These are phyloP conservation scores for Achaetomiella virescens DNA, from an alignment of 495 filamentous ascomycete genomes.

Conservation along the genomic window DNA sequence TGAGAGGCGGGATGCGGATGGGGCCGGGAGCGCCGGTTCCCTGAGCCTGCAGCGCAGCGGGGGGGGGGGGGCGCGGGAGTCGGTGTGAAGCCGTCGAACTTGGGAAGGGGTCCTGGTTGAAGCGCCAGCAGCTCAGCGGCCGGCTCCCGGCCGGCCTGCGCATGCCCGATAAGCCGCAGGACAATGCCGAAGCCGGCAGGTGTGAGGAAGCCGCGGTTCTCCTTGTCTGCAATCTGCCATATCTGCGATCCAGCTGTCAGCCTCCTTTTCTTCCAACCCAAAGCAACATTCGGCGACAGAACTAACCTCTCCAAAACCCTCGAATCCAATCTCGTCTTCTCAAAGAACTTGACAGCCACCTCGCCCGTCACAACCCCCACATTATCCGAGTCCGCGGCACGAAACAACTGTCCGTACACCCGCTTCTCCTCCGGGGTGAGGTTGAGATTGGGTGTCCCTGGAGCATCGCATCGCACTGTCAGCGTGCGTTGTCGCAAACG, in stretches of 20 bases:
- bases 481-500: not conserved
- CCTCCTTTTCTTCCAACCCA: not conserved
- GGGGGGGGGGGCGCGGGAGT: slow-evolving; percentile 36
- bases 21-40: slow-evolving; percentile 56
- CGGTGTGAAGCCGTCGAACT: slow-evolving; percentile 70
- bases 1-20: slow-evolving; percentile 84
- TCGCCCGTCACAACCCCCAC: slow-evolving; percentile 95
- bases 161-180: slow-evolving; percentile 89
- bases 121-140: slow-evolving; percentile 65
- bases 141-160: slow-evolving; percentile 76
- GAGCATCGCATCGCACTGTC: slow-evolving; percentile 1
- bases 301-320: slow-evolving; percentile 77
- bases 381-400: slow-evolving; percentile 78
- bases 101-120: slow-evolving; percentile 78
- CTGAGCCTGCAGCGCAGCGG: slow-evolving; percentile 57
- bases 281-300: not conserved
- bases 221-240: slow-evolving; percentile 97
- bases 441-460: slow-evolving; percentile 68
- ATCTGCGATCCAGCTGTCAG: slow-evolving; percentile 52
- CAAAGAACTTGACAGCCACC: slow-evolving; percentile 94
- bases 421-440: slow-evolving; percentile 89
- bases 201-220: slow-evolving; percentile 90
- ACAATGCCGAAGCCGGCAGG: slow-evolving; percentile 87
- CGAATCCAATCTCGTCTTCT: slow-evolving; percentile 83
- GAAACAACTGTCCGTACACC: slow-evolving; percentile 84